phyloP scores from a whole-genome alignment of 257 asterid species.

The Solanum habrochaites region DNA sequence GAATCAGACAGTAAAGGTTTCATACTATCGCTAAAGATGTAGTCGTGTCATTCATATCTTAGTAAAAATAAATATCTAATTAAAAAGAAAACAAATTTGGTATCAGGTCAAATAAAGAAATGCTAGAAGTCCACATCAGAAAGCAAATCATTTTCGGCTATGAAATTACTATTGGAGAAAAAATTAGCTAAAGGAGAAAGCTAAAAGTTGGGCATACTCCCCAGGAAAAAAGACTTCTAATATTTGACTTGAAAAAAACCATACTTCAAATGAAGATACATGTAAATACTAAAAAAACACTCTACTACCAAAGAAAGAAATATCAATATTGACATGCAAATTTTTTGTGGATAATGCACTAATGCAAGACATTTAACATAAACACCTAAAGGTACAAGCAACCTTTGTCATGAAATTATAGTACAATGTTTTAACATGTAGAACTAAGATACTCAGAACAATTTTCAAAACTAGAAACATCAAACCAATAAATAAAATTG shows the following conservation, averaged over 20 bases:
- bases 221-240: not conserved
- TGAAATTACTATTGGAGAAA: not conserved
- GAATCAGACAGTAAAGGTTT: too few species aligned
- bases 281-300: not conserved
- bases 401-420: not conserved
- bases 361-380: not conserved
- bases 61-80: too few species aligned
- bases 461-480: too few species aligned
- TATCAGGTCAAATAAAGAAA: too few species aligned
- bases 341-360: not conserved
- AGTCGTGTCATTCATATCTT: too few species aligned
- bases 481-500: too few species aligned
- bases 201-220: not conserved
- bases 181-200: not conserved
- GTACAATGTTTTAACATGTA: too few species aligned
- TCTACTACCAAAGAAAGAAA: not conserved
- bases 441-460: too few species aligned
- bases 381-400: not conserved
- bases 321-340: not conserved
- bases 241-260: not conserved
- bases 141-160: not conserved
- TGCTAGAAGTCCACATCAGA: too few species aligned
- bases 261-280: not conserved
- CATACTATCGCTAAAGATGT: too few species aligned
- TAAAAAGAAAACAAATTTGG: too few species aligned